A percentile compares a stretch with the other conserved stretches of the same genome.
phyloP scores from a whole-genome alignment of 208 protist species.

The Zelonia costaricensis region DNA sequence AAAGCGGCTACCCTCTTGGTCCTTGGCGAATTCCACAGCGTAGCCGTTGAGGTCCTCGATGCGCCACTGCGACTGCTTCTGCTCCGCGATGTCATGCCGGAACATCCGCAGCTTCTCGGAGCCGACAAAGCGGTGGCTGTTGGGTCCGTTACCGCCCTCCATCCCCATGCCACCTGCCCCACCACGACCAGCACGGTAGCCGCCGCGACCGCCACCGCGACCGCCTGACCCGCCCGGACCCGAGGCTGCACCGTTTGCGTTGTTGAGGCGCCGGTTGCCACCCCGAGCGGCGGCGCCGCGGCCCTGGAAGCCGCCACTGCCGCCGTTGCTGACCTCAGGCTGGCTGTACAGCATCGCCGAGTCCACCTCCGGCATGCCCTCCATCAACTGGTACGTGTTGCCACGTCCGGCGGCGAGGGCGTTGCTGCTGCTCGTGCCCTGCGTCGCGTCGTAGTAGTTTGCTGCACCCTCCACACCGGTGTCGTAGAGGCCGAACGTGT shows the following conservation, averaged over 20 bases:
- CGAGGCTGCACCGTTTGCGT: conserved; percentile 13
- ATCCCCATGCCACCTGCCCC: conserved; percentile 32
- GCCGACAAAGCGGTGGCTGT: conserved; percentile 39
- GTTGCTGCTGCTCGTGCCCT: conserved; percentile 17
- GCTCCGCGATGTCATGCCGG: conserved; percentile 48
- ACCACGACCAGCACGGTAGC: conserved; percentile 10
- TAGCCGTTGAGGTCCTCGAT: conserved; percentile 88
- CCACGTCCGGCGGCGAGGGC: conserved; percentile 6
- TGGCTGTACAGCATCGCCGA: conserved; percentile 22
- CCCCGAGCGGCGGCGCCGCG: conserved; percentile 19
- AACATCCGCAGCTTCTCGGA: conserved; percentile 75
- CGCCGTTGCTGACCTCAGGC: conserved; percentile 3
- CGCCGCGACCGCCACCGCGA: neutral
- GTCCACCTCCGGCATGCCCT: conserved; percentile 14
- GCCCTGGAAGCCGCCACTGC: conserved; percentile 13
- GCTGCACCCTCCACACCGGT: conserved; percentile 10
- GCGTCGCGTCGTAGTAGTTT: conserved; percentile 30
- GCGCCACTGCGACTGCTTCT: conserved; percentile 54
- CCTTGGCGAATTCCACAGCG: conserved; percentile 95
- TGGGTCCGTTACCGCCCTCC: conserved; percentile 26
- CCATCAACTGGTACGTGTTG: conserved; percentile 31
- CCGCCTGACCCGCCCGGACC: too few species aligned
- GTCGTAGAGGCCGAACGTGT: conserved; percentile 57
- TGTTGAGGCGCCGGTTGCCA: conserved; percentile 27
- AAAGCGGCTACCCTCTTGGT: conserved; percentile 98